These are phyloP conservation scores for Solanum piurae DNA, from an alignment of 257 asterid species.

Conservation along the genomic window DNA sequence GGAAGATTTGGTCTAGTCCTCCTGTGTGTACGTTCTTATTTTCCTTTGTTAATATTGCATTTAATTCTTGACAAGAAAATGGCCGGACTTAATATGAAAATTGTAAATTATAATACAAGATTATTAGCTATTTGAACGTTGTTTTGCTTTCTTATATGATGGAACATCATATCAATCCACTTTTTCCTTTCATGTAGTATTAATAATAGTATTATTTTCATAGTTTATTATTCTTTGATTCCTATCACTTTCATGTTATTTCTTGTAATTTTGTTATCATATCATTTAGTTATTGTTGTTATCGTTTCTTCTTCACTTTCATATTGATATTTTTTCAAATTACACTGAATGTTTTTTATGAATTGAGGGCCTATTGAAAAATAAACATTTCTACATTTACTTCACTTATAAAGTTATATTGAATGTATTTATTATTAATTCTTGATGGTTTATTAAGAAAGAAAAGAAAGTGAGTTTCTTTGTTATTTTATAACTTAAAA, in stretches of 20 bases:
- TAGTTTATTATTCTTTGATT: not conserved
- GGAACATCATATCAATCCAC: not conserved
- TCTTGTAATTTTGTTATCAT: not conserved
- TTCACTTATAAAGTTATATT: not conserved
- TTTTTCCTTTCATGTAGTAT: not conserved
- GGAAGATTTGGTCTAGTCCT: not conserved
- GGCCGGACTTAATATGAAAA: rapidly evolving
- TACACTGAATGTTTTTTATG: not conserved
- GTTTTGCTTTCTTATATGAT: not conserved
- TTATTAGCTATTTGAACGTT: not conserved
- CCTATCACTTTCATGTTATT: not conserved
- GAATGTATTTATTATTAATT: not conserved
- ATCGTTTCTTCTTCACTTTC: not conserved
- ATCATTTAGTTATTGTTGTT: not conserved
- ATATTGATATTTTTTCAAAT: not conserved
- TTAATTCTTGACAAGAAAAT: not conserved
- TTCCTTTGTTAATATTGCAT: not conserved
- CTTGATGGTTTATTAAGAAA: not conserved
- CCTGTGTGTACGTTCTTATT: not conserved
- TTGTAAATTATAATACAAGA: not conserved
- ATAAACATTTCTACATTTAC: not conserved
- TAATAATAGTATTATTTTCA: not conserved
- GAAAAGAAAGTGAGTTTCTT: not conserved
- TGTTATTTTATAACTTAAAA: not conserved
- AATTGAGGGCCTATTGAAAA: not conserved